A percentile compares a stretch with the other conserved stretches of the same genome.
Evolutionary conservation across 1,139 yeast genomes (phyloP).

Genomic region (Candida sp.): DNA sequence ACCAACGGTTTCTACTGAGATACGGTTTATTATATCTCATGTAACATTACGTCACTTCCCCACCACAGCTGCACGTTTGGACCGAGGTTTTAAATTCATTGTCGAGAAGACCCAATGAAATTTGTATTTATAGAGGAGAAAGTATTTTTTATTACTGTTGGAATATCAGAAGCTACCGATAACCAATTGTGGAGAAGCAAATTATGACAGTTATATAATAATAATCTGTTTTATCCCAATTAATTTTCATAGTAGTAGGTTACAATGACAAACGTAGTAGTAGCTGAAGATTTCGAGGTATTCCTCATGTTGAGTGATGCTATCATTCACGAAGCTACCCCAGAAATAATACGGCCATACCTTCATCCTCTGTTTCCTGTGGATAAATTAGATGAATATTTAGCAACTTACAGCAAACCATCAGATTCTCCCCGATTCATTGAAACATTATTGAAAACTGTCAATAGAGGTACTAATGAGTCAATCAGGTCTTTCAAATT

Average conservation of each 20-base stretch:
- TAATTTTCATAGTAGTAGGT: too few species aligned
- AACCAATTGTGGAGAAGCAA: not conserved
- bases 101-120: too few species aligned
- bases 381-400: conserved; percentile 30
- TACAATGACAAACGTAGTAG: conserved; percentile 14
- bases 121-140: too few species aligned
- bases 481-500: conserved; percentile 21
- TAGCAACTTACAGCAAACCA: conserved; percentile 24
- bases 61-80: too few species aligned
- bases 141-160: too few species aligned
- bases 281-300: conserved; percentile 24
- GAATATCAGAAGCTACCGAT: not conserved
- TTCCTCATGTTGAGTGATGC: conserved; percentile 32
- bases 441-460: conserved; percentile 13
- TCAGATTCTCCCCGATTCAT: conserved; percentile 27
- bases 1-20: too few species aligned
- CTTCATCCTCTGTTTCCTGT: conserved; percentile 25
- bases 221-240: too few species aligned
- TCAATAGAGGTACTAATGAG: conserved; percentile 14
- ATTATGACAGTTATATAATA: too few species aligned
- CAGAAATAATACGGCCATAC: conserved; percentile 24
- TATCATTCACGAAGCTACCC: conserved; percentile 29
- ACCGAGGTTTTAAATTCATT: too few species aligned
- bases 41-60: too few species aligned
- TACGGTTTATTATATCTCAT: too few species aligned